These are phyloP conservation scores for Curvularia spicifera DNA, from an alignment of 2,329 filamentous ascomycete genomes.

Conservation along the genomic window DNA sequence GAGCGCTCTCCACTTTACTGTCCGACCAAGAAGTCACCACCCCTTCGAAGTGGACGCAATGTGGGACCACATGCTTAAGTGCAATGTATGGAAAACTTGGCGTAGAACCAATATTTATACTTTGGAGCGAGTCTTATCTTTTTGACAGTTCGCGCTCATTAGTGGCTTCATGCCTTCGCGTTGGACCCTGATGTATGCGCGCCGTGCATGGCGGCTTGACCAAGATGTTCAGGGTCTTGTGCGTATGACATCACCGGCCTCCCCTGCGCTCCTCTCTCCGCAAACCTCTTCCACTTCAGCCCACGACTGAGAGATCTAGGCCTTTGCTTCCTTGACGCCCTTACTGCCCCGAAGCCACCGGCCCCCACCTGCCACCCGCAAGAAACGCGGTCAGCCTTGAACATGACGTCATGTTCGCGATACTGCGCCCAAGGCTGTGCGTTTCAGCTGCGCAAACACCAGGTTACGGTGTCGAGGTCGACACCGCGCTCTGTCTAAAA, in stretches of 20 bases:
- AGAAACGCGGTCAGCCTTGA: conserved; percentile 7
- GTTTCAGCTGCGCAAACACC: conserved; percentile 5
- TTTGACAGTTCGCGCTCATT: background rate
- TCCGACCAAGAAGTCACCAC: background rate
- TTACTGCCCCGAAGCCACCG: background rate
- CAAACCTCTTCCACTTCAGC: background rate
- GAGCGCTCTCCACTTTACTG: background rate
- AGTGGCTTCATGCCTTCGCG: background rate
- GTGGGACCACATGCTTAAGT: background rate
- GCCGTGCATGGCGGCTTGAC: too few species aligned
- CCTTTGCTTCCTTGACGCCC: background rate
- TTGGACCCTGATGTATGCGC: background rate
- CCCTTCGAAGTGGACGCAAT: too few species aligned
- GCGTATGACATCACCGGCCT: conserved; percentile 7
- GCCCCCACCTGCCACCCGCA: background rate
- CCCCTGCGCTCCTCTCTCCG: background rate
- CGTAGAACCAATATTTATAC: background rate
- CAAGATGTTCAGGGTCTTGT: background rate
- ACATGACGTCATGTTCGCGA: conserved; percentile 21
- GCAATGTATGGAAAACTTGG: background rate
- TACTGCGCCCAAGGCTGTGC: conserved; percentile 11
- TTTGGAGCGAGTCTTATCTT: background rate
- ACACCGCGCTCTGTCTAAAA: background rate
- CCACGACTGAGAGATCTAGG: conserved; percentile 12
- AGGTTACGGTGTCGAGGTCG: conserved; percentile 9